Conservation (phyloP, 2,329 filamentous ascomycete species). For the Colletotrichum sp. region DNA sequence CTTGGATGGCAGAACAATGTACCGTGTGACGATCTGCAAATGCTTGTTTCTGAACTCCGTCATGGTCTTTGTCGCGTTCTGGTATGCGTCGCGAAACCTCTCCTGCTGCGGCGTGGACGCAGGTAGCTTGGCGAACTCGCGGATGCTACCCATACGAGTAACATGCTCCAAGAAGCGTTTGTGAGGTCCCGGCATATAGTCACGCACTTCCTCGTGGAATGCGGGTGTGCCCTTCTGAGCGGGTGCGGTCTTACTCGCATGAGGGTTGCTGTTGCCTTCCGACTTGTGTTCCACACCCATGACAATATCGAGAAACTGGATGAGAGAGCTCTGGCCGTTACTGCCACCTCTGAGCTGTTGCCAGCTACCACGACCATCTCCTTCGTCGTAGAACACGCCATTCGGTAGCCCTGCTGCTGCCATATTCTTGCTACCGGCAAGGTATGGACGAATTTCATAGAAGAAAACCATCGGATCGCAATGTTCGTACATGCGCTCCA, state of each 20-base stretch:
- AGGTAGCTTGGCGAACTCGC: constrained; percentile 64
- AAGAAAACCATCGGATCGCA: constrained; percentile 91
- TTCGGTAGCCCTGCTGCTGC: constrained; percentile 78
- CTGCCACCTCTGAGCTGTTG: constrained; percentile 85
- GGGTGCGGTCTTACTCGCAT: constrained; percentile 20
- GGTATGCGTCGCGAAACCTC: constrained; percentile 58
- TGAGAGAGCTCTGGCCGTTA: constrained; percentile 90
- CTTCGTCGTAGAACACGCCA: constrained; percentile 85
- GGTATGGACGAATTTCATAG: constrained; percentile 83
- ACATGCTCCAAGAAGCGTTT: constrained; percentile 78
- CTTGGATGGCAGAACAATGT: constrained; percentile 82
- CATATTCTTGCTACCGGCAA: constrained; percentile 96
- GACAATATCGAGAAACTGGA: constrained; percentile 91
- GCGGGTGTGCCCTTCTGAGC: constrained; percentile 28
- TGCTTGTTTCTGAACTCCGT: constrained; percentile 82
- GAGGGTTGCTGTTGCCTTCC: constrained; percentile 36
- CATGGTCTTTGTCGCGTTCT: constrained; percentile 76
- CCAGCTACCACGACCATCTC: constrained; percentile 69
- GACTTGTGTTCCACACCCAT: constrained; percentile 79
- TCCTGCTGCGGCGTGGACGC: constrained; percentile 58
- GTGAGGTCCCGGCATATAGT: constrained; percentile 90
- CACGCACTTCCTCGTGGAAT: constrained; percentile 73
- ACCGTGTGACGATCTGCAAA: constrained; percentile 86
- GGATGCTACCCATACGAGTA: constrained; percentile 74
- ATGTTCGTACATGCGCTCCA: constrained; percentile 87